Base-by-base conservation (phyloP, 73 alveolate species). In the Paramecium bursaria region DNA sequence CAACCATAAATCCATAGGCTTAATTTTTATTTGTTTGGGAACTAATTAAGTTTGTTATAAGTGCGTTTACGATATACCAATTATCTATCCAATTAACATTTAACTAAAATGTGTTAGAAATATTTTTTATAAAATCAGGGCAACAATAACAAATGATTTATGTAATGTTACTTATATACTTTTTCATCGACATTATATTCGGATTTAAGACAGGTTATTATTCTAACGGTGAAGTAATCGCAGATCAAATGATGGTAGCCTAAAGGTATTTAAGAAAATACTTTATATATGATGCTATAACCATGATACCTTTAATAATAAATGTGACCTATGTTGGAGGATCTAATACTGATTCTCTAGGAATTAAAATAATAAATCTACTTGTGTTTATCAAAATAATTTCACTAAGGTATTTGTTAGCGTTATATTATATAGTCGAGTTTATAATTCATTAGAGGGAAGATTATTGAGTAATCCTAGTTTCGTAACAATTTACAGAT, bases 131-230 rank as follows among this genome's bases (percentile, higher is more conserved):
- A 2, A 44, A 21, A 4, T 35, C 33, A 3, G 44, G 44, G 11
- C 33, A 67, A 31, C 14, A 67, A 21, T 67, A 53, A 5, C 50
- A 67, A 67, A 67, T 15, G 5, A 19, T 42, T 6, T 67, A 39
- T 25, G n/a, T 67, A 21, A 11, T 67, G 17, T 19, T 67, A 47
- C 44, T 67, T 42, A 19, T 67, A 19, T 67, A 67, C 44, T 67
- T 39, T 39, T 39, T 42, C 10, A 27, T 67, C 22, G 82, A 67
- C 44, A 67, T 67, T 5, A 17, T 42, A 10, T 67, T 67, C 33
- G 82, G 60, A 35, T 67, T 67, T 42, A 67, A 47, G 23, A 67
- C 82, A 21, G 82, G 82, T 19, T 67, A 67, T 35, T 67, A 67
- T 21, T 35, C 33, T 21, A 42, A 67, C 44, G 82, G 82, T 19